These are phyloP conservation scores for Leptodontidium sp. DNA, from an alignment of 2,329 filamentous ascomycete genomes.

Conservation along the genomic window DNA sequence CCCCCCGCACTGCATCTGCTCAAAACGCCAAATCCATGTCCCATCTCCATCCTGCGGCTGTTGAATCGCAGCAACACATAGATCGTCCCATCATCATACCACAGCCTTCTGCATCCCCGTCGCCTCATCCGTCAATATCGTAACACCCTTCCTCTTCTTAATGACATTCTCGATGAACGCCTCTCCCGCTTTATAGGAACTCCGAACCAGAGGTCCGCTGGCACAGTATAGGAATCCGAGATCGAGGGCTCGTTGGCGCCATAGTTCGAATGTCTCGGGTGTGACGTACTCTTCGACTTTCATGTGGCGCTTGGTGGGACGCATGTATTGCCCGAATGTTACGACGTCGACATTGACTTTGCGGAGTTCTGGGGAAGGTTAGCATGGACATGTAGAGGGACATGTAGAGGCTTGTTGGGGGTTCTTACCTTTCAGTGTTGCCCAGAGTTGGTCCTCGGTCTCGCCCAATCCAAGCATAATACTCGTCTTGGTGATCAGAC, in stretches of 20 bases:
- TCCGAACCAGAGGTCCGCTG: conserved; percentile 89
- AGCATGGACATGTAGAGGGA: conserved; percentile 18
- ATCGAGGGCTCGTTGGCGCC: conserved; percentile 88
- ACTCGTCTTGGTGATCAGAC: conserved; percentile 97
- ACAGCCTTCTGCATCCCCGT: conserved; percentile 43
- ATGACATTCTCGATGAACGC: conserved; percentile 99
- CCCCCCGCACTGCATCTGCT: conserved; percentile 30
- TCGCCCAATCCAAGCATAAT: conserved; percentile 97
- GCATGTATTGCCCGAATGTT: conserved; percentile 99
- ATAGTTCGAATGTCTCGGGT: conserved; percentile 88
- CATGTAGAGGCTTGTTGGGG: neutral
- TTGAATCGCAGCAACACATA: conserved; percentile 21
- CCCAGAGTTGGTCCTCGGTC: conserved; percentile 84
- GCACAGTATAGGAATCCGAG: conserved; percentile 98
- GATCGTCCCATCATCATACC: conserved; percentile 34
- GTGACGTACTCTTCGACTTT: conserved; percentile 96
- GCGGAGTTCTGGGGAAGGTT: conserved; percentile 69
- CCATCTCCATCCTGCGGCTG: neutral
- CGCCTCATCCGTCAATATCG: conserved; percentile 41
- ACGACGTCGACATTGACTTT: conserved; percentile 88
- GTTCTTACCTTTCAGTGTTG: conserved; percentile 71
- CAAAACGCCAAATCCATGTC: conserved; percentile 18
- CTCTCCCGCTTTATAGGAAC: conserved; percentile 97
- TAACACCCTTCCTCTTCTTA: conserved; percentile 46
- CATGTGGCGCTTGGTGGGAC: conserved; percentile 96